Base-by-base conservation (phyloP, 305 asterid species). In the Fraxinus albicans region DNA sequence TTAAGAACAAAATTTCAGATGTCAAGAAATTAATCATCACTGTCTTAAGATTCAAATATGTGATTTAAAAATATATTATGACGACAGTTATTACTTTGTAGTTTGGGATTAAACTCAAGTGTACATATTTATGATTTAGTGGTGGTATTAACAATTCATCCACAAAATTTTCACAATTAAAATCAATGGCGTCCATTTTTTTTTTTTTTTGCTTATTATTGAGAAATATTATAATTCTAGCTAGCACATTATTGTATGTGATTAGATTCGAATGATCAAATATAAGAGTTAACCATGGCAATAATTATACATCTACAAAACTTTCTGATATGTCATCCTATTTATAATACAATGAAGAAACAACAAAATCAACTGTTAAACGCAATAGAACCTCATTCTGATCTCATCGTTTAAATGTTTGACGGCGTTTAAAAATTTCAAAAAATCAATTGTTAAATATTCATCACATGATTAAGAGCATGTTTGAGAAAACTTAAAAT, bases 351-450 rank as follows among this genome's bases (percentile, higher is more conserved):
- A 60, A 60, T 60, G 70, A 21, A 60, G 7, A 25, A 23, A 65
- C n/a, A 10, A 27, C 2, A 77, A 65, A 63, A 12, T 35, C 12
- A 3, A 35, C 4, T 34, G 19, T 0, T 29, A 75, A 77, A 86
- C 83, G 81, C 75, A 85, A 40, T 82, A 74, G 73, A 50, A 12
- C 1, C 31, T 78, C 73, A 42, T 69, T 1, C 12, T 31, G 12
- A 80, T 38, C 33, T 70, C 33, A 21, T 21, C 0, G 0, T 23
- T 63, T 23, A 8, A 63, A 63, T 23, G 33, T 65, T 65, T 65
- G 3, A 65, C 2, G 0, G 3, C 25, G 0, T 65, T 65, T 27
- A 65, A 55, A 10, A 23, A 2, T 65, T 65, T 25, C 3, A 65
- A 1, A 21, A 23, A 63, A 63, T 6, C 3, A 65, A 25, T 33